phyloP scores from a whole-genome alignment of 208 protist species.

The Wallacemonas sp. region DNA sequence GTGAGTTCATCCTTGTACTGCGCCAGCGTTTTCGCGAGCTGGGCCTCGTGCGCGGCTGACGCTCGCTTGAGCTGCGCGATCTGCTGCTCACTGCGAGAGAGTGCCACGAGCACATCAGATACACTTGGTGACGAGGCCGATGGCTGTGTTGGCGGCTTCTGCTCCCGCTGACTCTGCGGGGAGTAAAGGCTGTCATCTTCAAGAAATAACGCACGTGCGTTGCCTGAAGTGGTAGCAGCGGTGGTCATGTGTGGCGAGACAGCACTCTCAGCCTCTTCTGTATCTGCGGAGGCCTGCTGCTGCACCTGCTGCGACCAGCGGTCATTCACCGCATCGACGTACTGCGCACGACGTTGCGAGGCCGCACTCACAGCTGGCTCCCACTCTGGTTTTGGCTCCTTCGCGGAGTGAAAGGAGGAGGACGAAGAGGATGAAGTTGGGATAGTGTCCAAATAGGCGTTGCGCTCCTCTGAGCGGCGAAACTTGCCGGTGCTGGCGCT shows the following conservation, averaged over 20 bases:
- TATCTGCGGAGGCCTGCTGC: slow-evolving; percentile 4
- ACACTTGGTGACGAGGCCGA: slow-evolving; percentile 21
- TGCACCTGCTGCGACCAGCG: slow-evolving; percentile 14
- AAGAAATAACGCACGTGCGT: background rate
- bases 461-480: background rate
- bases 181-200: slow-evolving; percentile 17
- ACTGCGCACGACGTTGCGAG: background rate
- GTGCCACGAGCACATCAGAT: slow-evolving; percentile 8
- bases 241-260: too few relatives aligned
- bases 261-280: too few relatives aligned
- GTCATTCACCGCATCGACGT: background rate
- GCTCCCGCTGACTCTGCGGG: too few relatives aligned
- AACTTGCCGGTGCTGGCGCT: slow-evolving; percentile 18
- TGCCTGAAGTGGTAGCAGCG: too few relatives aligned
- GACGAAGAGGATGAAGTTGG: slow-evolving; percentile 2
- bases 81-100: background rate
- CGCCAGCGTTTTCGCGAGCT: slow-evolving; percentile 26
- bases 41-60: too few relatives aligned
- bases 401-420: background rate
- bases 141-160: slow-evolving; percentile 19
- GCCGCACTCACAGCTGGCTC: background rate
- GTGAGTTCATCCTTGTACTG: slow-evolving; percentile 32
- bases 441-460: slow-evolving; percentile 1
- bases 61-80: slow-evolving; percentile 22
- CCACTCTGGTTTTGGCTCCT: too few relatives aligned